Evolutionary conservation across 2,329 filamentous ascomycete genomes (phyloP), one percentile per base, ranked within the genome.

Genomic region (Aspergillus spinulosporus): DNA sequence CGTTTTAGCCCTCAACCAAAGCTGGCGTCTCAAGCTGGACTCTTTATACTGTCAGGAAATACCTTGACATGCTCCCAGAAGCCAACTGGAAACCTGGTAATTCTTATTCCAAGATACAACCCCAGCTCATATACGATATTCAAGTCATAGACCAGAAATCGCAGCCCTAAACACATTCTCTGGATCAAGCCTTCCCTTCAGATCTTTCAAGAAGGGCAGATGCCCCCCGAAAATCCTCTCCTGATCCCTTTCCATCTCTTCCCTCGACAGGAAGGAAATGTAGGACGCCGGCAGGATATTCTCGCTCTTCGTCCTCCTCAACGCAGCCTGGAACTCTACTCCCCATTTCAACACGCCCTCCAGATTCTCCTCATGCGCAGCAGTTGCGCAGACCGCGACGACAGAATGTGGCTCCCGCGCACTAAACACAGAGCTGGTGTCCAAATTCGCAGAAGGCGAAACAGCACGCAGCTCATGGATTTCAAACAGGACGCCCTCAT

Each of bases 321-420:
- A n/a, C 9, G 55, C 60, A 2, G 44, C 42, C 1, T 47, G n/a
- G 46, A 57, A 42, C 7, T 54, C 12, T 2, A 21, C 3, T 2
- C 55, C 62, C 63, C 64, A 66, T 3, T 44, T 3, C 43, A 53
- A 49, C 2, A 58, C 44, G 1, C 40, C 49, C 2, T 14, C 52
- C n/a, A 37, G 37, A 3, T 36, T 28, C 2, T 44, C 44, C 46
- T 12, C 37, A 62, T 5, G 48, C 54, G 3, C 62, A 9, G 28
- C 46, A 12, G 37, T 49, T 3, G 46, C 36, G 28, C 15, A 21
- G 12, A 66, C 53, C 49, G 66, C 64, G 2, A 66, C 26, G 59
- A 64, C 58, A 31, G 53, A 63, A 49, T 67, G 65, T 4, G 61
- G 61, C 28, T 66, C 55, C 2, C 63, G 49, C 1, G 60, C 26